A percentile compares a stretch with the other conserved stretches of the same genome.
phyloP scores from a whole-genome alignment of 495 filamentous ascomycete species.

The Cercophora sp. region DNA sequence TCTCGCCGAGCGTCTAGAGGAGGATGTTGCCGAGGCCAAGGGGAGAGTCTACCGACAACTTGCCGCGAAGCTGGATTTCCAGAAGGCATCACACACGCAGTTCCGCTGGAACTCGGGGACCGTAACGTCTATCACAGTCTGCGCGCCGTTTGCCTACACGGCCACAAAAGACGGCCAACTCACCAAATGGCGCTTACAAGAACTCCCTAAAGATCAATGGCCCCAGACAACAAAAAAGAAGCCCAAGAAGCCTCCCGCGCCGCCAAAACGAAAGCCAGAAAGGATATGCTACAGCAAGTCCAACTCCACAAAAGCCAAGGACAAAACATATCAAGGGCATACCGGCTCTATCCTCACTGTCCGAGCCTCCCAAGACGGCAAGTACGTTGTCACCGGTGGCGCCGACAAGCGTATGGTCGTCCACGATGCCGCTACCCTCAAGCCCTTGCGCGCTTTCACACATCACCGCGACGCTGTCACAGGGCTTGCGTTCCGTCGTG shows the following conservation, averaged over 20 bases:
- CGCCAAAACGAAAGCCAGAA: conserved; percentile 66
- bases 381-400: conserved; percentile 86
- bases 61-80: conserved; percentile 63
- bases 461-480: conserved; percentile 89
- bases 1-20: conserved; percentile 81
- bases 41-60: conserved; percentile 80
- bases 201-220: conserved; percentile 51
- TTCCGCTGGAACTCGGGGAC: conserved; percentile 72
- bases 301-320: conserved; percentile 56
- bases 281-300: conserved; percentile 63
- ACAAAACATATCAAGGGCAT: conserved; percentile 68
- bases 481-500: conserved; percentile 75
- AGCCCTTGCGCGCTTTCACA: conserved; percentile 75
- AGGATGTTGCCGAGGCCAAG: conserved; percentile 92
- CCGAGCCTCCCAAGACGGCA: conserved; percentile 82
- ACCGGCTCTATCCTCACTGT: conserved; percentile 71
- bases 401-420: conserved; percentile 76
- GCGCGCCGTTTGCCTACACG: conserved; percentile 76
- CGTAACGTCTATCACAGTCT: conserved; percentile 75
- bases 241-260: conserved; percentile 60
- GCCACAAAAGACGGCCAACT: conserved; percentile 79
- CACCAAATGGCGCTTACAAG: conserved; percentile 80
- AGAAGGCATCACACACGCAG: conserved; percentile 56
- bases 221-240: conserved; percentile 50
- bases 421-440: conserved; percentile 76